Base-by-base conservation (phyloP, 2,329 filamentous ascomycete species). In the Neophaeococcomyces mojaviensis region DNA sequence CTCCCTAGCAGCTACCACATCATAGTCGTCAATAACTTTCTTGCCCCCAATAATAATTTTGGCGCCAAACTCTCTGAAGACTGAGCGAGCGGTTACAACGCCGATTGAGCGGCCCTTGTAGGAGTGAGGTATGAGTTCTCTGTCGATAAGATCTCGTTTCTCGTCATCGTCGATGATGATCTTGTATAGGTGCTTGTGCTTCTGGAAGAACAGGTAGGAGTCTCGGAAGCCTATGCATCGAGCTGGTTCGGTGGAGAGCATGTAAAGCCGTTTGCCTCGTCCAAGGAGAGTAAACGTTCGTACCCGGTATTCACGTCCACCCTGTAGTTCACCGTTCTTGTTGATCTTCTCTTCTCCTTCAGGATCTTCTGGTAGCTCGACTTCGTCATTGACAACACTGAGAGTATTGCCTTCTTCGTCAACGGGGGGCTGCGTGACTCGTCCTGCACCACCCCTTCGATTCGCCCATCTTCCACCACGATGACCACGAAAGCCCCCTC, bases 21-120 rank as follows among this genome's bases (percentile, higher is more conserved):
- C 82, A 67, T 97, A 98, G 66, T 98, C 92, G 62, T 98, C 92
- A 38, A 78, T 74, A 56, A 98, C 76, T 61, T 82, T 83, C 60
- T 82, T 85, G 43, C 92, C 92, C 16, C 88, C 92, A 18, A 98
- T 88, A 46, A 98, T 78, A 59, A 98, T 98, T 52, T 87, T 80
- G 5, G 92, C 86, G 48, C 92, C 92, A 57, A 98, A 98, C 64
- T 98, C 92, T 48, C 92, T 80, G 65, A 97, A 98, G 13, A 98
- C 92, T 1, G 92, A 97, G 37, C 92, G 83, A 39, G 92, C 92
- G 13, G 92, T 96, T 38, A 96, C 89, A 22, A 98, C 88, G 63
- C 92, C 92, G 63, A 98, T 98, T 4, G 90, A 88, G 44, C 92
- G 86, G 49, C 92, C 92, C 67, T 97, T 98, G 79, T 98, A 98